Evolutionary conservation across 495 filamentous ascomycete species (phyloP), one percentile per base, ranked within the genome.

Genomic region (Aspergillus olivimuriae): DNA sequence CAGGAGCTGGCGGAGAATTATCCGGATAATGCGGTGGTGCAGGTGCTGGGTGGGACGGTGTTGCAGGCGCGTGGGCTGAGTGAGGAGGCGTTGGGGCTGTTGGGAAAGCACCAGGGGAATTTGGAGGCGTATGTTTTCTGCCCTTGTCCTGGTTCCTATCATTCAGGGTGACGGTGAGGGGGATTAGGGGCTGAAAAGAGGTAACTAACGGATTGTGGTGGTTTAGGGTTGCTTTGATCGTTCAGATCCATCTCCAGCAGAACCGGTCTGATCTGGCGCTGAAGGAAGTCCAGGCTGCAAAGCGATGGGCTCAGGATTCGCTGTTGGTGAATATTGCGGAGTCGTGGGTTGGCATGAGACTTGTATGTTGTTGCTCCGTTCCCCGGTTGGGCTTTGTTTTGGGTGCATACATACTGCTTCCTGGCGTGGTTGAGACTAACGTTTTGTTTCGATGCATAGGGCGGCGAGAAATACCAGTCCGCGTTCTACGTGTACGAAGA

Each of bases 401-500:
- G 4, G 16, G 14, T 16, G 5, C 20, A 8, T 11, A 32, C n/a
- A n/a, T n/a, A n/a, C n/a, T n/a, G n/a, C n/a, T 28, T 28, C 24
- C 24, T 26, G 19, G 9, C 23, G n/a, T n/a, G n/a, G n/a, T n/a
- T n/a, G n/a, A n/a, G n/a, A n/a, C n/a, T n/a, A n/a, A n/a, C n/a
- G n/a, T n/a, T n/a, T n/a, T n/a, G n/a, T n/a, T n/a, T n/a, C n/a
- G n/a, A n/a, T 26, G 3, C 44, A 33, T 39, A 94, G 87, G 92
- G 92, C 57, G 89, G 89, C 48, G 91, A 96, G 49, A 89, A 86
- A 63, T 98, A 97, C 71, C 92, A 97, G 63, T 84, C 88, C 52
- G 85, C 91, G 26, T 98, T 92, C 70, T 98, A 98, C 75, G 90
- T 98, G 52, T 98, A 88, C 59, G 91, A 96, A 67, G 92, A 98